Evolutionary conservation across 2,329 filamentous ascomycete genomes (phyloP).

Genomic region (Zymoseptoria tritici): DNA sequence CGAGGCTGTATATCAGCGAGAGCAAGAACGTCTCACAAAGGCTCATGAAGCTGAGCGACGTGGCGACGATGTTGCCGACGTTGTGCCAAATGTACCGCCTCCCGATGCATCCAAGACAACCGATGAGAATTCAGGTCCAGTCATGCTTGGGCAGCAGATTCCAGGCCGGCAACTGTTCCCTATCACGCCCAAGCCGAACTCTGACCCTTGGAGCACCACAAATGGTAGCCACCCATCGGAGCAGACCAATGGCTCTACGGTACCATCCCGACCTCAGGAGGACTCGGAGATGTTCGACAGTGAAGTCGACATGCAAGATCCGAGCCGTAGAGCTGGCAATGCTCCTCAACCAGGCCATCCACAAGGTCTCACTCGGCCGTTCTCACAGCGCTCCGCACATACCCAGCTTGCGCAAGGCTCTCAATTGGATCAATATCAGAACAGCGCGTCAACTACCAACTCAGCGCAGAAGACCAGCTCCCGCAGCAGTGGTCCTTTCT

Average conservation of each 20-base stretch:
- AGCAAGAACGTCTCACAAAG: constrained; percentile 52
- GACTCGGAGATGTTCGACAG: constrained; percentile 41
- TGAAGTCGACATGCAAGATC: constrained; percentile 25
- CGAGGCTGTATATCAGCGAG: constrained; percentile 70
- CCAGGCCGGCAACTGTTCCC: constrained; percentile 43
- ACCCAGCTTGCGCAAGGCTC: constrained; percentile 53
- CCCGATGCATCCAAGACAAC: constrained; percentile 36
- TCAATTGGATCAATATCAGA: constrained; percentile 57
- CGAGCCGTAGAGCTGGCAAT: constrained; percentile 18
- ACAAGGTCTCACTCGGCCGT: constrained; percentile 34
- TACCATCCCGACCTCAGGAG: constrained; percentile 33
- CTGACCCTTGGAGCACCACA: constrained; percentile 48
- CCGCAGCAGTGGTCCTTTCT: constrained; percentile 48
- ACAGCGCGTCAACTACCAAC: constrained; percentile 83
- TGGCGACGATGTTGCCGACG: constrained; percentile 44
- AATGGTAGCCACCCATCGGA: constrained; percentile 28
- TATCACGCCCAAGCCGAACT: constrained; percentile 47
- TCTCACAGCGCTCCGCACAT: constrained; percentile 58
- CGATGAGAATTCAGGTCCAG: constrained; percentile 38
- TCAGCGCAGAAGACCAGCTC: constrained; percentile 71
- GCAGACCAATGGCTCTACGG: constrained; percentile 37
- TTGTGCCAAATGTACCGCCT: constrained; percentile 35
- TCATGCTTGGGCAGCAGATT: constrained; percentile 56
- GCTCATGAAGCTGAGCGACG: constrained; percentile 55
- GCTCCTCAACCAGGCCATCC: constrained; percentile 27